Base-by-base conservation (phyloP, 306 rosid genomes). In the Cicer bijugum region DNA sequence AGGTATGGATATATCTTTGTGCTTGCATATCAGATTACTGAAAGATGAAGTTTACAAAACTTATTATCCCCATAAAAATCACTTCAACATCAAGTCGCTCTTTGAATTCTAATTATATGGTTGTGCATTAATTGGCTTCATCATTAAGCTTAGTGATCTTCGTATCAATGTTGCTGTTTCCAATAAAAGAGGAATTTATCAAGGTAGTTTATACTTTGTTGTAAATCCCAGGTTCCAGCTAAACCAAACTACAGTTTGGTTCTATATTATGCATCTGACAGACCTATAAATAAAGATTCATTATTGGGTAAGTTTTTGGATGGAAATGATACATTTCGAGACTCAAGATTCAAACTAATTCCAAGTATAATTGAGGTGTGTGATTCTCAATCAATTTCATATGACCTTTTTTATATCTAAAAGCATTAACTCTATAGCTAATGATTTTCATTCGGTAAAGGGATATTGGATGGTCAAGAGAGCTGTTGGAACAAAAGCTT, bases 401-500 rank as follows among this genome's bases (percentile, higher is more conserved):
- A 2, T 72, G 46, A 72, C 43, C 44, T 47, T 28, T 71, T 74
- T 58, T 15, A 1, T 67, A 47, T 44, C 15, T 60, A 50, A 70
- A 40, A 51, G 38, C 67, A 57, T 78, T 40, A 10, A 23, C 56
- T 38, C 55, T 23, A 23, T 23, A 23, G 42, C 78, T 80, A 58
- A 72, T 71, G 42, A 12, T 82, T 86, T 66, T 61, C 76, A 69
- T 77, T 84, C 47, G 8, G 50, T 62, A 71, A 78, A 91, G 99
- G 99, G 99, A 74, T 94, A 94, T 82, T 94, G 96, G 99, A 91
- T 94, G 97, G 97, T 94, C 84, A 94, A 94, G 86, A 87, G 99
- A 69, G 99, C 99, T 46, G 99, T 94, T 11, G 98, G 98, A 86
- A 89, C 98, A 71, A 94, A 94, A 87, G 98, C 97, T 77, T 94